Conservation (phyloP, 768 basidiomycete species). For the Kwoniella sp. region DNA sequence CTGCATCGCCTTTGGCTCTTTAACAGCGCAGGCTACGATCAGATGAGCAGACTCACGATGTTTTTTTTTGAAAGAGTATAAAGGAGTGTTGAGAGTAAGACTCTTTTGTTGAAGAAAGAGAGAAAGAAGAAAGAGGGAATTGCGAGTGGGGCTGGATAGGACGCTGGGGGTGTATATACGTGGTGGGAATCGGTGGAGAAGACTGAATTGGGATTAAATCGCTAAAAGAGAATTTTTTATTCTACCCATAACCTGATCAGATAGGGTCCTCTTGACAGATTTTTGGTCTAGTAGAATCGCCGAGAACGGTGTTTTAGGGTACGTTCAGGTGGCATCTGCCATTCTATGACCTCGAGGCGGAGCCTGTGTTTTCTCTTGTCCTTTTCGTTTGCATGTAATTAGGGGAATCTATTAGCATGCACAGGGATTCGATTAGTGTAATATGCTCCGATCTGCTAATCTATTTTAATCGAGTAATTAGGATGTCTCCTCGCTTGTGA, state of each 20-base stretch:
- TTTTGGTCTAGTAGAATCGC: conserved; percentile 4
- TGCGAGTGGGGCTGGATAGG: conserved; percentile 9
- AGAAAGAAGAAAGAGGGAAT: conserved; percentile 16
- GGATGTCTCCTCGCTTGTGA: neutral
- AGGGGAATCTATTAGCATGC: neutral
- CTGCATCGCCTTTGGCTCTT: too few species aligned
- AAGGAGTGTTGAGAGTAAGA: conserved; percentile 20
- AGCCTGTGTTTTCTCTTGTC: too few species aligned
- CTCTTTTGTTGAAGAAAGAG: conserved; percentile 17
- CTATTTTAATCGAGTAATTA: neutral
- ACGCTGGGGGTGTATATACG: conserved; percentile 1
- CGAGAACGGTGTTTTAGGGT: conserved; percentile 6
- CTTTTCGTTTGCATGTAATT: neutral
- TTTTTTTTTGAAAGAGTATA: conserved; percentile 9
- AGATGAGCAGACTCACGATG: conserved; percentile 12
- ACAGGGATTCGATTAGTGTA: neutral
- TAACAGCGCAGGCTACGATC: neutral
- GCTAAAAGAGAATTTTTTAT: conserved; percentile 2
- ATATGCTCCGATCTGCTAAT: neutral
- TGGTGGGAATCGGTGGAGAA: neutral
- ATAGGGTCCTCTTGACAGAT: neutral
- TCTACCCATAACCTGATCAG: neutral
- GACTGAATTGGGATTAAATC: neutral
- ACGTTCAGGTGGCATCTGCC: neutral
- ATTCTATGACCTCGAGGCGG: neutral